phyloP scores from a whole-genome alignment of 2,329 filamentous ascomycete genomes.

The Leptodontidium sp. region DNA sequence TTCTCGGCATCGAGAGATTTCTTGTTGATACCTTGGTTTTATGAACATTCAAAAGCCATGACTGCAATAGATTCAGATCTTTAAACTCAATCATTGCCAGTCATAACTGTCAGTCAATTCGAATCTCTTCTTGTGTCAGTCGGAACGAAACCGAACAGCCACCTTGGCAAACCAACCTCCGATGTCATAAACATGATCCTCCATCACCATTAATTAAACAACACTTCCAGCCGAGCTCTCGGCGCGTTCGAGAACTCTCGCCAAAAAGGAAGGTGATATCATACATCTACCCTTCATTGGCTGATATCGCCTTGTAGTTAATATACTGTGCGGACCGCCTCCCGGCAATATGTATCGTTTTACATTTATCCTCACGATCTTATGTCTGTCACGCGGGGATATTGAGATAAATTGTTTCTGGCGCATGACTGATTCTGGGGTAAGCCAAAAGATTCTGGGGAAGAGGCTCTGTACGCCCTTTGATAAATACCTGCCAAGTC shows the following conservation, averaged over 20 bases:
- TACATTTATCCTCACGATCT: slow-evolving; percentile 26
- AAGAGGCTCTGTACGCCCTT: slow-evolving; percentile 20
- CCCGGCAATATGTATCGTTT: slow-evolving; percentile 30
- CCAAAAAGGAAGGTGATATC: slow-evolving; percentile 21
- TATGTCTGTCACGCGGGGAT: slow-evolving; percentile 27
- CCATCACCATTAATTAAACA: neutral
- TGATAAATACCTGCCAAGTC: slow-evolving; percentile 28
- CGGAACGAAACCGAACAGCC: slow-evolving; percentile 10
- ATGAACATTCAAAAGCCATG: no score
- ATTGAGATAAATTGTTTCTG: slow-evolving; percentile 29
- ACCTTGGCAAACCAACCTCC: slow-evolving; percentile 3
- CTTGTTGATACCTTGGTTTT: no score
- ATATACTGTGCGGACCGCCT: slow-evolving; percentile 29
- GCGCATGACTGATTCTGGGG: slow-evolving; percentile 34
- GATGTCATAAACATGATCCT: slow-evolving; percentile 5
- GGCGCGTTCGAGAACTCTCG: slow-evolving; percentile 19
- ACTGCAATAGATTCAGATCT: no score
- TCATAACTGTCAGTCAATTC: no score
- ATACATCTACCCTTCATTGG: slow-evolving; percentile 24
- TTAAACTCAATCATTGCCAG: no score
- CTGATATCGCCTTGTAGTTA: slow-evolving; percentile 15
- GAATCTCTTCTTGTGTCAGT: neutral
- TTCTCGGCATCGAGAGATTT: no score
- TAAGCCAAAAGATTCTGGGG: slow-evolving; percentile 24
- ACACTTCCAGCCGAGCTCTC: neutral